These are phyloP conservation scores for Cyclotella choctawhatcheeana DNA, from an alignment of 108 stramenopile species.

Conservation along the genomic window DNA sequence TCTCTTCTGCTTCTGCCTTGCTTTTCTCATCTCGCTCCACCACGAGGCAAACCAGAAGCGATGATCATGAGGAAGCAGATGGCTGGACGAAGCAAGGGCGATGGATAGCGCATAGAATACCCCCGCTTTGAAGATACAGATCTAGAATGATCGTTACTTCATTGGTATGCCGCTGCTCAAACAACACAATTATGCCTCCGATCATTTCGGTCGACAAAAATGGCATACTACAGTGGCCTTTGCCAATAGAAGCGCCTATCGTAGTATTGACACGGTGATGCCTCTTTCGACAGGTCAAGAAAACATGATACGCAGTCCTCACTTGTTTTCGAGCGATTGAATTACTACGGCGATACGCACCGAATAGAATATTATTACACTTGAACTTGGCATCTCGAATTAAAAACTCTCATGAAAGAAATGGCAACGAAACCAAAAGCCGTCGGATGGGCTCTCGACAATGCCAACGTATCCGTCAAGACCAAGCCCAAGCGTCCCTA, in stretches of 20 bases:
- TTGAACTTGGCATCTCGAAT: not conserved
- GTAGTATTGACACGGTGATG: too few species aligned
- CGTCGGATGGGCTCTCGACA: slow-evolving; percentile 31
- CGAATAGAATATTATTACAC: not conserved
- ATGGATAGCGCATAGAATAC: too few species aligned
- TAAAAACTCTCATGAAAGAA: not conserved
- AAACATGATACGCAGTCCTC: not conserved
- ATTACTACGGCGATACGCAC: not conserved
- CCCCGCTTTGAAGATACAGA: too few species aligned
- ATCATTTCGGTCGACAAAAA: slow-evolving; percentile 1
- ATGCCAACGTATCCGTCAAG: slow-evolving; percentile 16
- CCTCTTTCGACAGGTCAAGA: too few species aligned
- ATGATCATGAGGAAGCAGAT: too few species aligned
- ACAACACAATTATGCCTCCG: too few species aligned
- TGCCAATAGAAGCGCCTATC: not conserved
- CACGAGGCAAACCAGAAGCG: too few species aligned
- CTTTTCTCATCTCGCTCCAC: too few species aligned
- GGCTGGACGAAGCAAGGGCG: too few species aligned
- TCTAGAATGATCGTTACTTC: too few species aligned
- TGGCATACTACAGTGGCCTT: not conserved
- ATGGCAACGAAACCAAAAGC: not conserved
- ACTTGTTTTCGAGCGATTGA: not conserved
- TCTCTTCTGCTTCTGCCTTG: too few species aligned
- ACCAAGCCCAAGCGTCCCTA: slow-evolving; percentile 40
- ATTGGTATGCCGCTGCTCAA: too few species aligned